Conservation (phyloP, 2,329 filamentous ascomycete species). For the Chaetoscypha palmicola region DNA sequence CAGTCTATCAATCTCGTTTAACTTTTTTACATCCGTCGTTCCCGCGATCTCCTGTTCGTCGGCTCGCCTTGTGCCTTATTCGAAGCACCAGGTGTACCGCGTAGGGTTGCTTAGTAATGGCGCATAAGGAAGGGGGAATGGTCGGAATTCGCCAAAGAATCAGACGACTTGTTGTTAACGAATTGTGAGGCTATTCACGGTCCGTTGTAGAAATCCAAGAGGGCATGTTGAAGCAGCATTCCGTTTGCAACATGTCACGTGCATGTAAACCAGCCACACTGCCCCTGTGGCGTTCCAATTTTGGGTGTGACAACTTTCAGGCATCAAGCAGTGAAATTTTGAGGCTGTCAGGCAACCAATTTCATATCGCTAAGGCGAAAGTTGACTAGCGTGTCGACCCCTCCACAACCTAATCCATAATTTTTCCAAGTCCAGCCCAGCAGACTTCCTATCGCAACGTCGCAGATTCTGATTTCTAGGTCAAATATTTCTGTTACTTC, state of each 20-base stretch:
- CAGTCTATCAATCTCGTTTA: constrained; percentile 24
- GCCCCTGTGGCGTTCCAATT: no score
- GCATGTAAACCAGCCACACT: no score
- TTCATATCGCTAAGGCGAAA: no score
- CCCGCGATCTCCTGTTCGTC: constrained; percentile 11
- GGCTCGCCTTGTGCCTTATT: background rate
- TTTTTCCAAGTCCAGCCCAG: constrained; percentile 17
- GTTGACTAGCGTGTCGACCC: constrained; percentile 11
- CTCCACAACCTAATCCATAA: constrained; percentile 12
- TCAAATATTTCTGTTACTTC: constrained; percentile 9
- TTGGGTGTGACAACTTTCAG: no score
- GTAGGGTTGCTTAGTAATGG: background rate
- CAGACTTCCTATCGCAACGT: constrained; percentile 3
- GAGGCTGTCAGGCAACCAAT: no score
- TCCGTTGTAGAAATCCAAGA: no score
- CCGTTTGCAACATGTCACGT: no score
- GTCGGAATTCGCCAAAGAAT: background rate
- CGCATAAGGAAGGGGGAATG: background rate
- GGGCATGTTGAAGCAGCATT: no score
- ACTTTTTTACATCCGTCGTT: constrained; percentile 16
- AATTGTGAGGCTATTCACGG: no score
- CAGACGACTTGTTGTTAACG: no score
- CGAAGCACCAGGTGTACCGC: no score
- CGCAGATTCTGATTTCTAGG: constrained; percentile 3
- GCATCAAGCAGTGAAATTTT: no score